A percentile compares a stretch with the other conserved stretches of the same genome.
Conservation (phyloP, 2,329 filamentous ascomycete genomes). For the Exophiala calicioides region DNA sequence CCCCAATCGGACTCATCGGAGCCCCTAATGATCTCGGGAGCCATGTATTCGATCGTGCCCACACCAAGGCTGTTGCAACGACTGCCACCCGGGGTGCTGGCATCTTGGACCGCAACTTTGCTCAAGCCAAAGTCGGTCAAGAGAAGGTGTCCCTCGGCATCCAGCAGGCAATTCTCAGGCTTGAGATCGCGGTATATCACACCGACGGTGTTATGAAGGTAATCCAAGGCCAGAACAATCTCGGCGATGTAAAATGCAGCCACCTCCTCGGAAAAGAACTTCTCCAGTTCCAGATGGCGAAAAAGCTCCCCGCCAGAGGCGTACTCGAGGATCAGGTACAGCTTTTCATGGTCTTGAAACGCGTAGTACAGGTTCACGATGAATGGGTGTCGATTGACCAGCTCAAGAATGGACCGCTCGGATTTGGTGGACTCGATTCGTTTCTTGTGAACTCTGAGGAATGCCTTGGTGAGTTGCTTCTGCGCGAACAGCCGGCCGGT, state of each 20-base stretch:
- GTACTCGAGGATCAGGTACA: conserved; percentile 97
- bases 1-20: conserved; percentile 53
- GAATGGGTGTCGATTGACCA: conserved; percentile 93
- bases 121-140: conserved; percentile 96
- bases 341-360: conserved; percentile 96
- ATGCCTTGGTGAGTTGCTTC: conserved; percentile 98
- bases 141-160: conserved; percentile 86
- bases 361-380: conserved; percentile 98
- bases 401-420: conserved; percentile 90
- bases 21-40: conserved; percentile 86
- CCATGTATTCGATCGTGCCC: conserved; percentile 98
- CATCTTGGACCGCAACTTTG: conserved; percentile 81
- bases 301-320: conserved; percentile 96
- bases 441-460: conserved; percentile 90
- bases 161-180: conserved; percentile 94
- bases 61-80: conserved; percentile 80
- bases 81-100: conserved; percentile 54
- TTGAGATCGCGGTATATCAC: conserved; percentile 97
- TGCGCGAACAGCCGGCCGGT: conserved; percentile 93
- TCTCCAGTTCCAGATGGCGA: conserved; percentile 87
- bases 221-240: conserved; percentile 90
- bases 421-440: conserved; percentile 97
- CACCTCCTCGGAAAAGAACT: conserved; percentile 88
- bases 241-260: conserved; percentile 98
- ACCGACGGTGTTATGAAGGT: conserved; percentile 87